phyloP scores from a whole-genome alignment of 208 protist species.

The Leishmania braziliensis region DNA sequence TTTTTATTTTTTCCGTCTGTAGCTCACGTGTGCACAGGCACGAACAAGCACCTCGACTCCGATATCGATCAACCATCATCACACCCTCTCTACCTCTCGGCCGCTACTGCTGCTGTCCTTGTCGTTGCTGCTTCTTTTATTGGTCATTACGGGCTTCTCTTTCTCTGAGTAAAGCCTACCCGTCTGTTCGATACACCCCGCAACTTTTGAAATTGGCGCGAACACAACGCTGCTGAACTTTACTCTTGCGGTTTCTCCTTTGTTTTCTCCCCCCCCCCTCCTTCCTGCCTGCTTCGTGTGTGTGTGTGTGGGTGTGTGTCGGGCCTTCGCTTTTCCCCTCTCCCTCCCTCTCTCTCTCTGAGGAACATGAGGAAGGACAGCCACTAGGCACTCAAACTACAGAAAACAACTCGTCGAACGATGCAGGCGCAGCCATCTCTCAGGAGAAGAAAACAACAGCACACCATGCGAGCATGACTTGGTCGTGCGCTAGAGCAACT shows the following conservation, averaged over 20 bases:
- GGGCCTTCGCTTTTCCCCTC: background rate
- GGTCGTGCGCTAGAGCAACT: too few species aligned
- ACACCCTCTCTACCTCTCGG: too few species aligned
- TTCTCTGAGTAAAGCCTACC: too few species aligned
- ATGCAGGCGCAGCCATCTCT: background rate
- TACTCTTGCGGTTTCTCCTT: background rate
- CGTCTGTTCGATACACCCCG: too few species aligned
- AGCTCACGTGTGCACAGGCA: too few species aligned
- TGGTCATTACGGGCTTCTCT: too few species aligned
- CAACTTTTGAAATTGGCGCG: too few species aligned
- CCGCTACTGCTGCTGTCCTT: too few species aligned
- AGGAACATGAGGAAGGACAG: background rate
- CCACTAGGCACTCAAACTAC: background rate
- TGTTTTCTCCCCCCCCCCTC: background rate
- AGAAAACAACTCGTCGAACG: background rate
- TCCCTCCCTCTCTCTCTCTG: background rate
- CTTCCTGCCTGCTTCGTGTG: background rate
- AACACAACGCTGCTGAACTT: too few species aligned
- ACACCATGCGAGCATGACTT: background rate
- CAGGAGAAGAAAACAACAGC: background rate
- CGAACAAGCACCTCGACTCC: too few species aligned
- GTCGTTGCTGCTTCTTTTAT: too few species aligned
- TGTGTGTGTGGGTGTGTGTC: background rate
- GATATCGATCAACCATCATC: too few species aligned
- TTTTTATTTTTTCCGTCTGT: constrained; percentile 2